phyloP scores from a whole-genome alignment of 805 yeast species.

The Wickerhamiella sergipiensis region DNA sequence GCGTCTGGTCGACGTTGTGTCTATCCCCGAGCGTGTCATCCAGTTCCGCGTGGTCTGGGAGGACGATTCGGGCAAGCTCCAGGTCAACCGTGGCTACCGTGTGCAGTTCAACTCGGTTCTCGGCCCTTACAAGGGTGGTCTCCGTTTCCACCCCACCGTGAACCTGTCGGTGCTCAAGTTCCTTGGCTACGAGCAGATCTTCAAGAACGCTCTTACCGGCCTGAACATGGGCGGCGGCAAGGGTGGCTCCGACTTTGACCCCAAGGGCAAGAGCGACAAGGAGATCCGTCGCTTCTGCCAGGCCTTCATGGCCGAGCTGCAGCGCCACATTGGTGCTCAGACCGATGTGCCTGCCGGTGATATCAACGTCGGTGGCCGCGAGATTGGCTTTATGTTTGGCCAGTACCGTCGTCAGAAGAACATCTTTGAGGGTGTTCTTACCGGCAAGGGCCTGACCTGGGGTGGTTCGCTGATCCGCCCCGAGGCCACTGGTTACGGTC shows the following conservation, averaged over 20 bases:
- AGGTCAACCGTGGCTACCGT: slow-evolving; percentile 95
- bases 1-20: slow-evolving; percentile 75
- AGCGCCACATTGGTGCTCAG: slow-evolving; percentile 92
- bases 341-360: slow-evolving; percentile 99
- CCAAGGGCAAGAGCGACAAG: slow-evolving; percentile 82
- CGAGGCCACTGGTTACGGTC: slow-evolving; percentile 98
- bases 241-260: slow-evolving; percentile 98
- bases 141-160: slow-evolving; percentile 94
- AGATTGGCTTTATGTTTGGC: slow-evolving; percentile 89
- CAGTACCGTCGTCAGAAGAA: slow-evolving; percentile 87
- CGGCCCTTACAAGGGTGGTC: slow-evolving; percentile 99
- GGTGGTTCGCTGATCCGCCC: slow-evolving; percentile 99
- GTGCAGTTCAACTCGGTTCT: slow-evolving; percentile 96
- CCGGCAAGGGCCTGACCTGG: slow-evolving; percentile 97
- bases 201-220: slow-evolving; percentile 96
- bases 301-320: slow-evolving; percentile 89
- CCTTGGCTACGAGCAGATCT: slow-evolving; percentile 95
- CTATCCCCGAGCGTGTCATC: slow-evolving; percentile 90
- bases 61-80: slow-evolving; percentile 80
- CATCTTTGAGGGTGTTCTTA: slow-evolving; percentile 91
- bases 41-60: slow-evolving; percentile 98
- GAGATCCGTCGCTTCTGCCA: slow-evolving; percentile 96
- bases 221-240: slow-evolving; percentile 98
- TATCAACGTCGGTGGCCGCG: slow-evolving; percentile 96
- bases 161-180: slow-evolving; percentile 90